Base-by-base conservation (phyloP, 495 filamentous ascomycete genomes). In the Hypoxylon lenormandii region DNA sequence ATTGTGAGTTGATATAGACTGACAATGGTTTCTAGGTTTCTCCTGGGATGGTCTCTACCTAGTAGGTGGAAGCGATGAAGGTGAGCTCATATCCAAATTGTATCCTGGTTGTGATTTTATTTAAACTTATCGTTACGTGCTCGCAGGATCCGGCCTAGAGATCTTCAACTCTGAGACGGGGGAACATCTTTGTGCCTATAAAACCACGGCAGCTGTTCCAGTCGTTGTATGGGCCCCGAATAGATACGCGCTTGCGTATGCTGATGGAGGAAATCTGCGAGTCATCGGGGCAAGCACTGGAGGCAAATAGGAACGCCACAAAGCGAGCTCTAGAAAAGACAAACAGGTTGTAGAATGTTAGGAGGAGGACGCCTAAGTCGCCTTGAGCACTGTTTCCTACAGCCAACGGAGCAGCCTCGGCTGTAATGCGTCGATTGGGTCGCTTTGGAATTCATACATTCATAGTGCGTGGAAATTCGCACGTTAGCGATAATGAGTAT, bases 31-130 rank as follows among this genome's bases (percentile, higher is more conserved):
- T 60, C 11, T 53, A 80, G 82, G 82, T 42, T 98, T 96, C 80
- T 91, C 88, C 48, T 98, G 92, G 72, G 96, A 97, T 72, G 94
- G 95, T 1, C 89, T 90, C 49, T 98, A 91, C 77, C 80, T 98
- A 22, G 88, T 90, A 16, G 94, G 90, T 10, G 92, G 92, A 11
- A 91, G 90, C 65, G 93, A 97, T 72, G 93, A 97, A 79, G 88
- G 89, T 78, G 75, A 52, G 84, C 70, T 70, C 74, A 26, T 51
- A 70, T 68, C 40, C 71, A 72, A 48, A 77, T 75, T 0, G 2
- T 18, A 18, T 45, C n/a, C 16, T 55, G 1, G 45, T 55, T 45
- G 42, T 60, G 66, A 57, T 18, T 12, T 33, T 52, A 15, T 50
- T 64, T 72, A 58, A 58, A 37, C 50, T 55, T 64, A 66, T 36